A percentile compares a stretch with the other conserved stretches of the same genome.
These are phyloP conservation scores for Ceratocystis variospora DNA, from an alignment of 2,329 filamentous ascomycete genomes.

Conservation along the genomic window DNA sequence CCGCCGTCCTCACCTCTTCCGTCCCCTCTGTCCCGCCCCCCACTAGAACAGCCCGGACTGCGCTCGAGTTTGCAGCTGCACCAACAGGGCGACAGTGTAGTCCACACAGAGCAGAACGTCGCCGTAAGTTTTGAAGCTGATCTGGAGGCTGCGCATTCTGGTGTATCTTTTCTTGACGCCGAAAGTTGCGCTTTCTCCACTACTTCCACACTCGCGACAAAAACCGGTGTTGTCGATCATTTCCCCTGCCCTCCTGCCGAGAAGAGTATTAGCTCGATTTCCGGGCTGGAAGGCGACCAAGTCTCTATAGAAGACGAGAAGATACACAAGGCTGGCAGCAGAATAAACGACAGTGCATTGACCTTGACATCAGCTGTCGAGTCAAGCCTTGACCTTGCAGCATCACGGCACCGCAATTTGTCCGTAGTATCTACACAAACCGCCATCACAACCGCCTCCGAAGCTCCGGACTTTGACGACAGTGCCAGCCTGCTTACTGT, in stretches of 20 bases:
- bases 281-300: neutral
- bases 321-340: neutral
- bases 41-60: neutral
- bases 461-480: constrained; percentile 8
- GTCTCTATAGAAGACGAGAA: neutral
- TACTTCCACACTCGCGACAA: neutral
- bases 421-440: neutral
- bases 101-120: neutral
- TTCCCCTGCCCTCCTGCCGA: neutral
- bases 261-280: neutral
- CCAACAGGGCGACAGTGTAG: neutral
- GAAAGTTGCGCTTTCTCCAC: neutral
- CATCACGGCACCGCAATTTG: neutral
- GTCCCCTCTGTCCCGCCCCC: neutral
- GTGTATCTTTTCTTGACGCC: neutral
- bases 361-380: neutral
- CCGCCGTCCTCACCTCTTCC: neutral
- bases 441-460: neutral
- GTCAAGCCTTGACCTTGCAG: constrained; percentile 6
- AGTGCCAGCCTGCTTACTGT: constrained; percentile 9
- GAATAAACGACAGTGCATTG: neutral
- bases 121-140: constrained; percentile 1
- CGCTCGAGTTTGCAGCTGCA: neutral
- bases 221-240: neutral
- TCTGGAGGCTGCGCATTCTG: constrained; percentile 5